Base-by-base conservation (phyloP, 1,139 yeast genomes). In the Candida dubliniensis region DNA sequence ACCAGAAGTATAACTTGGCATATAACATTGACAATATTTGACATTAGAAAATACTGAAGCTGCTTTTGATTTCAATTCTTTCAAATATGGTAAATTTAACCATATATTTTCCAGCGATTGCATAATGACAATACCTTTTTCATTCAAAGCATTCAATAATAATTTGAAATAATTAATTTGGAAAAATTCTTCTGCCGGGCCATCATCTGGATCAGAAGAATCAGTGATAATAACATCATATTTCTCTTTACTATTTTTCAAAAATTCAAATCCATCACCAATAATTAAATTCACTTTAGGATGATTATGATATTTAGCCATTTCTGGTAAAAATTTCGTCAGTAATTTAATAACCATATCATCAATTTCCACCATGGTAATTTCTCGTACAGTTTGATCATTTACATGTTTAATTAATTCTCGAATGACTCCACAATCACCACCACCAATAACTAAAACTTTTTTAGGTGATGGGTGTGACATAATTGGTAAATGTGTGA, bases 201-300 rank as follows among this genome's bases (percentile, higher is more conserved):
- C 99, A 58, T 93, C 98, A 59, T 93, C 98, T 2, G 98, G 98
- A 64, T 93, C 99, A 9, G 96, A 87, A 8, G 96, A 87, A 64
- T 93, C 99, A 31, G 97, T 90, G 56, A 93, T 90, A 54, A 93
- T 90, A 40, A 91, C 85, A 64, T 93, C 98, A 61, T 76, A 91
- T 54, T 77, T 76, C 25, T 60, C 63, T 1, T 46, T 47, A 15
- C 57, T 69, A 61, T 42, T 62, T 48, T 79, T 75, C 56, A 91
- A 73, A 63, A 74, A 91, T 67, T 88, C 77, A 70, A 93, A 90
- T 8, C 99, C 99, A 67, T 91, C 99, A 47, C 87, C 87, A 50
- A 93, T 78, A 53, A 82, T 76, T 26, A 90, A 82, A 42, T 79
- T 76, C 38, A 88, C 89, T 55, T 83, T 82, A 45, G 87, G 84